phyloP scores from a whole-genome alignment of 2,329 filamentous ascomycete genomes.

The Botrytis fragariae region DNA sequence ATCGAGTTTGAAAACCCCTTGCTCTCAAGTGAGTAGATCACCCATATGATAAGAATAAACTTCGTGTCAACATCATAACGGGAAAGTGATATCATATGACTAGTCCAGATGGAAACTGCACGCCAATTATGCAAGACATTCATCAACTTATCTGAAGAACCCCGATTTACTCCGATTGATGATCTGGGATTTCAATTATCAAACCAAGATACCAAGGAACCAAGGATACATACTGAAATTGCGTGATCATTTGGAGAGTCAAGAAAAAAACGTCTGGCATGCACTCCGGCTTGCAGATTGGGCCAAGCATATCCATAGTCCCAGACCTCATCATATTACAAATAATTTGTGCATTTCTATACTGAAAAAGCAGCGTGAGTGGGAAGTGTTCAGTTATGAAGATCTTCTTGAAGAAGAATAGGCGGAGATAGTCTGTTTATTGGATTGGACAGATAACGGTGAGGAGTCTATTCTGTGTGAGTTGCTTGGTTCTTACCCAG shows the following conservation, averaged over 20 bases:
- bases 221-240: background rate
- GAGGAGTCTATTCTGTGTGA: too few relatives aligned
- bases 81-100: background rate
- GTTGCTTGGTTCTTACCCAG: background rate
- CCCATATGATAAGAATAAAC: background rate
- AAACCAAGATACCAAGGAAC: background rate
- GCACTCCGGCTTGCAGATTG: background rate
- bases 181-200: background rate
- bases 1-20: background rate
- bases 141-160: background rate
- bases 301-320: too few relatives aligned
- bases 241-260: background rate
- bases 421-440: background rate
- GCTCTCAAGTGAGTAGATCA: background rate
- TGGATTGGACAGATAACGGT: background rate
- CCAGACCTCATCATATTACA: background rate
- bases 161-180: background rate
- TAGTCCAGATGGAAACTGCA: background rate
- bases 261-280: accelerated
- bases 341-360: background rate
- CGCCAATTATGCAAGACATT: background rate
- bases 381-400: background rate
- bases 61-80: accelerated
- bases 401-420: background rate
- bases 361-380: background rate